phyloP scores from a whole-genome alignment of 2,329 filamentous ascomycete genomes.

The Byssothecium circinans region DNA sequence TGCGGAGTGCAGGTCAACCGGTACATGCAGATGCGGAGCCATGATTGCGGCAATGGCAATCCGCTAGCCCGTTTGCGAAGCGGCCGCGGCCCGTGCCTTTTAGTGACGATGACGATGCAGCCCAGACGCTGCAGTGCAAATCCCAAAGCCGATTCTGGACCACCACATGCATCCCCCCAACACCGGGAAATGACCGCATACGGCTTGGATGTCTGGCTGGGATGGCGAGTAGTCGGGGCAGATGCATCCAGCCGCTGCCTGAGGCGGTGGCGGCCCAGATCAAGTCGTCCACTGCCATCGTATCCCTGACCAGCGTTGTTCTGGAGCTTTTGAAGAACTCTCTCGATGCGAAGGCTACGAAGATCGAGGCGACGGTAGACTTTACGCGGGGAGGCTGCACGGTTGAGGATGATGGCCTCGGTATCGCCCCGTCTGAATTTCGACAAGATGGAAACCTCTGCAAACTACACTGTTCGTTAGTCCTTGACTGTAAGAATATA shows the following conservation, averaged over 20 bases:
- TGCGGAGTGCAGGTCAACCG: constrained; percentile 6
- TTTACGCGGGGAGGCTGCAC: constrained; percentile 73
- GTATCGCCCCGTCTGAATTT: constrained; percentile 77
- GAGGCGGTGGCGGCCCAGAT: constrained; percentile 74
- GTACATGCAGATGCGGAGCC: constrained; percentile 4
- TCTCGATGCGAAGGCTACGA: constrained; percentile 74
- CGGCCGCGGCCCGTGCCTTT: constrained; percentile 6
- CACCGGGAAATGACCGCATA: too few relatives aligned
- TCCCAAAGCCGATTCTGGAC: neutral
- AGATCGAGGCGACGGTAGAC: constrained; percentile 71
- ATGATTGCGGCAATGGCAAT: neutral
- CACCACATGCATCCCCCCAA: constrained; percentile 1
- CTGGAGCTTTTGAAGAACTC: constrained; percentile 78
- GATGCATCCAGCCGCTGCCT: constrained; percentile 68
- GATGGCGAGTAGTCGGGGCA: too few relatives aligned
- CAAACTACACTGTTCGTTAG: constrained; percentile 66
- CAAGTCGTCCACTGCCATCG: constrained; percentile 80
- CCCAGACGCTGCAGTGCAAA: too few relatives aligned
- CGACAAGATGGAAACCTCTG: constrained; percentile 68
- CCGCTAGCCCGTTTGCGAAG: too few relatives aligned
- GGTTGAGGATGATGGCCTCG: constrained; percentile 81
- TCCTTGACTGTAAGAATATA: constrained; percentile 6
- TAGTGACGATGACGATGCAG: neutral
- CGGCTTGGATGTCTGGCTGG: too few relatives aligned
- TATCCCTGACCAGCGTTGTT: constrained; percentile 70